Evolutionary conservation across 805 yeast species (phyloP).

Genomic region (Saturnispora quitensis): DNA sequence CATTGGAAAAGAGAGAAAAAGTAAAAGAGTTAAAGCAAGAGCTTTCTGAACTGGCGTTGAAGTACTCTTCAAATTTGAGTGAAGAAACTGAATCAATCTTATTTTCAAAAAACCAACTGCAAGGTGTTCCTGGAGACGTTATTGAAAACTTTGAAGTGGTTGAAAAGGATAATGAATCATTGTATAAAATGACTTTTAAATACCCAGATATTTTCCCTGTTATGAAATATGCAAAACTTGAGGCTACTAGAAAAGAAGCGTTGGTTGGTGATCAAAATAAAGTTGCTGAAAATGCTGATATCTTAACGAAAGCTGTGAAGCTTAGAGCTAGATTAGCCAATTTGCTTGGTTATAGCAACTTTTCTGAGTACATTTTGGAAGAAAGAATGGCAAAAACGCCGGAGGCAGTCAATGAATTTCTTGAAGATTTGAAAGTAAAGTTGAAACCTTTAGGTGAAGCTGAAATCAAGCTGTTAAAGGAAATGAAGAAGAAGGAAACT

Average conservation of each 20-base stretch:
- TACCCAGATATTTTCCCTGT: constrained; percentile 75
- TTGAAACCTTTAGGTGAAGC: constrained; percentile 49
- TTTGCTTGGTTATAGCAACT: constrained; percentile 56
- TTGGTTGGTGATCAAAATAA: constrained; percentile 62
- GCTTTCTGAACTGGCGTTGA: constrained; percentile 42
- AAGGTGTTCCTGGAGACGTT: constrained; percentile 64
- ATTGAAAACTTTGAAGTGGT: constrained; percentile 47
- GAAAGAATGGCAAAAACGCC: constrained; percentile 74
- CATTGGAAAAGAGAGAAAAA: constrained; percentile 43
- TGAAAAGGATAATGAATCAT: constrained; percentile 28
- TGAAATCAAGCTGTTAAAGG: constrained; percentile 41
- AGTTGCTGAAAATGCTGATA: constrained; percentile 51
- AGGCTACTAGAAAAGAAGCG: constrained; percentile 59
- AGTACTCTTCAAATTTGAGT: constrained; percentile 57
- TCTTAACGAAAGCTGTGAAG: constrained; percentile 51
- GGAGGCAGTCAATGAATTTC: constrained; percentile 48
- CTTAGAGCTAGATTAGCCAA: constrained; percentile 55
- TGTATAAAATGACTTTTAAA: constrained; percentile 63
- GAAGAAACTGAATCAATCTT: constrained; percentile 56
- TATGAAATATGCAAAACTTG: constrained; percentile 57
- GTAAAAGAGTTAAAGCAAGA: constrained; percentile 51
- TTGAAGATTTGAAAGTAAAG: constrained; percentile 51
- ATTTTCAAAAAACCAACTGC: constrained; percentile 57
- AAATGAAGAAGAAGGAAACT: constrained; percentile 40
- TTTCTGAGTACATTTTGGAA: constrained; percentile 63